phyloP scores from a whole-genome alignment of 2,329 filamentous ascomycete genomes.

The Hymenoscyphus infarciens region DNA sequence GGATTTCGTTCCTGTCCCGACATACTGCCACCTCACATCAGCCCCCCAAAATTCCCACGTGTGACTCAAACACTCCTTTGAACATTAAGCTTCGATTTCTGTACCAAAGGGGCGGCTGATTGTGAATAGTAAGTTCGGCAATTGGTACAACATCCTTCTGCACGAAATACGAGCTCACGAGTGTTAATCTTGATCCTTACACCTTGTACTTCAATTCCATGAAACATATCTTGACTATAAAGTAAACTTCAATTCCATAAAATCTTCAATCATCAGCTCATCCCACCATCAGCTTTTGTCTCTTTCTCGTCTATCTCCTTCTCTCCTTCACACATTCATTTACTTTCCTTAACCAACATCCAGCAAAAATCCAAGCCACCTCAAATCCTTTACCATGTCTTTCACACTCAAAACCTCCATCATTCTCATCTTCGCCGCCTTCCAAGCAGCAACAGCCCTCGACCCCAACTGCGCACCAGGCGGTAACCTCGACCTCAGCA shows the following conservation, averaged over 20 bases:
- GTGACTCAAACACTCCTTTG: background rate
- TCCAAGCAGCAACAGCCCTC: background rate
- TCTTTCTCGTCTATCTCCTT: background rate
- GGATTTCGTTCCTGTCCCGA: background rate
- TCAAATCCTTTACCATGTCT: background rate
- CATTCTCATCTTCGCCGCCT: background rate
- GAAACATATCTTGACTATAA: background rate
- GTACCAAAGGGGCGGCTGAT: background rate
- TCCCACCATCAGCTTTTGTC: background rate
- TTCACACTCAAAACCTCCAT: background rate
- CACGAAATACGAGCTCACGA: background rate
- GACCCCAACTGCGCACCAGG: conserved; percentile 1
- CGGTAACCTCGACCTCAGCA: conserved; percentile 29
- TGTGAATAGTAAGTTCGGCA: background rate
- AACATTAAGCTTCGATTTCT: background rate
- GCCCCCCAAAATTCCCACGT: background rate
- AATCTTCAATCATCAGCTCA: background rate
- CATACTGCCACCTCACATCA: background rate
- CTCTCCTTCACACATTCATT: background rate
- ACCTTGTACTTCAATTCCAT: background rate
- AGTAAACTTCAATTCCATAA: background rate
- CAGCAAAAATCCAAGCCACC: background rate
- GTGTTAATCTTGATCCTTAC: background rate
- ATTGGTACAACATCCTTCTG: background rate
- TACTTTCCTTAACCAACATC: background rate